These are phyloP conservation scores for Rhipidocladum racemiflorum DNA, from an alignment of 176 grass and related monocot species.

Conservation along the genomic window DNA sequence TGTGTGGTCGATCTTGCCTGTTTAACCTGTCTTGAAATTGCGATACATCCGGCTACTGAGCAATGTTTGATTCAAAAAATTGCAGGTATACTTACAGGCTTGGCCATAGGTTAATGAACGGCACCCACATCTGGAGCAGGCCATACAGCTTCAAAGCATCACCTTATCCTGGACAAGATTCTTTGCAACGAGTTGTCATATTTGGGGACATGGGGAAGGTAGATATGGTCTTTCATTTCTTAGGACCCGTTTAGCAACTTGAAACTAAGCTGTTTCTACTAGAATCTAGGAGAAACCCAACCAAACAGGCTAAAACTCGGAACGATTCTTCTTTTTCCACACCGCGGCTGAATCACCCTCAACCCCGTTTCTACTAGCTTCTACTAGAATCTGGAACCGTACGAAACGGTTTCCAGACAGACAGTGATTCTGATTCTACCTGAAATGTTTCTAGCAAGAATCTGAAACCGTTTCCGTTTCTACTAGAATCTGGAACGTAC, in stretches of 20 bases:
- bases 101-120: slow-evolving; percentile 64
- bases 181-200: slow-evolving; percentile 74
- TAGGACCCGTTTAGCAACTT: background rate
- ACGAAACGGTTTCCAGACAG: too few relatives aligned
- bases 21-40: background rate
- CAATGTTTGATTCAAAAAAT: background rate
- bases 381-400: too few relatives aligned
- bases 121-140: slow-evolving; percentile 61
- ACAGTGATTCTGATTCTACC: too few relatives aligned
- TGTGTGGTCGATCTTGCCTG: slow-evolving; percentile 38
- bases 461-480: too few relatives aligned
- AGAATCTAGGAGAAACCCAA: too few relatives aligned
- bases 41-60: background rate
- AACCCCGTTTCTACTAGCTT: too few relatives aligned
- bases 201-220: slow-evolving; percentile 98
- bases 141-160: slow-evolving; percentile 78
- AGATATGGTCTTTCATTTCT: slow-evolving; percentile 3
- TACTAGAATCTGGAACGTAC: too few relatives aligned
- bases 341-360: too few relatives aligned
- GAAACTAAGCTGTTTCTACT: too few relatives aligned
- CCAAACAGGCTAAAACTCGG: too few relatives aligned
- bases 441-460: too few relatives aligned
- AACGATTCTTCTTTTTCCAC: too few relatives aligned
- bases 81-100: slow-evolving; percentile 77
- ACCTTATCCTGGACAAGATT: slow-evolving; percentile 83